Evolutionary conservation across 140 eudicot genomes (phyloP), one percentile per base, ranked within the genome.

Genomic region (Oenanthe javanica): DNA sequence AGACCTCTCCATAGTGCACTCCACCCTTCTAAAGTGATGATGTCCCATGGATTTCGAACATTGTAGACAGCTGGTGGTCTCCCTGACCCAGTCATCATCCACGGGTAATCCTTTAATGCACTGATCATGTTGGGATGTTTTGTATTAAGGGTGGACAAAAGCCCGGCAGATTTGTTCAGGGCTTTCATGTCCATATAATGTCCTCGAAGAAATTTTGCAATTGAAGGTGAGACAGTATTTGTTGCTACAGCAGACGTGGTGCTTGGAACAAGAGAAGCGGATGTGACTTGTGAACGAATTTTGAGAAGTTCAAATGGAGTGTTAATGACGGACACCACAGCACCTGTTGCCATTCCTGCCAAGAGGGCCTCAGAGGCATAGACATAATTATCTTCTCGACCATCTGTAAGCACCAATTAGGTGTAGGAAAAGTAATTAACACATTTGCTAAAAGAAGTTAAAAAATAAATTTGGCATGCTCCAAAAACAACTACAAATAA

Each of bases 81-180:
- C 80, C 97, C 98, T 78, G 98, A 90, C 49, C 98, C 98, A 31
- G 97, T 89, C 89, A 94, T 90, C 96, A 86, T 94, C 97, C 98
- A 94, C 0, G 98, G 97, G 87, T 90, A 90, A 79, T 88, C 96
- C 87, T 87, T 87, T 77, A 94, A 31, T n/a, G 91, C 88, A 84
- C 83, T 85, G 19, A 81, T 79, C 83, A 92, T 81, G 81, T 89
- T 88, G 31, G 85, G 43, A 54, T 78, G 48, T 72, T 87, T 90
- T 54, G 89, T 79, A 55, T 87, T 81, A 75, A 94, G 86, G 66
- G 93, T 86, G 75, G 98, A 87, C 79, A 92, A 82, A 31, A 94
- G 90, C 54, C 93, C 93, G 42, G 86, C 84, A 4, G 98, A 87
- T 79, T 89, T 91, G 49, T 87, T 87, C 82, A 94, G 57, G 57